Conservation (phyloP, 1,139 yeast species). For the Taphrina wiesneri region DNA sequence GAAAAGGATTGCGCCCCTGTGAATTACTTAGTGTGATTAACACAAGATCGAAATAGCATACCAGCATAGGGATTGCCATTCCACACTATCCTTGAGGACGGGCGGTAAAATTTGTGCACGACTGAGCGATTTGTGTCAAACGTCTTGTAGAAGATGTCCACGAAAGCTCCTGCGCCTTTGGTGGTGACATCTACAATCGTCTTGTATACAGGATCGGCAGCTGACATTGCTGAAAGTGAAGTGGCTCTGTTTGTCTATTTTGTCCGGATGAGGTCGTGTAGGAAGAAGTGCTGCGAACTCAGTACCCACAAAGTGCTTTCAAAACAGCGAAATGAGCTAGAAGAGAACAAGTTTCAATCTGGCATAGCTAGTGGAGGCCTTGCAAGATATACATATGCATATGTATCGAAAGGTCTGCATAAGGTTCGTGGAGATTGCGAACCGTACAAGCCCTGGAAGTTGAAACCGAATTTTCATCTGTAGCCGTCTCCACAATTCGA, state of each 20-base stretch:
- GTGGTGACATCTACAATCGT: slow-evolving; percentile 31
- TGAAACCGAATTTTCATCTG: neutral
- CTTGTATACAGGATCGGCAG: slow-evolving; percentile 21
- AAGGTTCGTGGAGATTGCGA: neutral
- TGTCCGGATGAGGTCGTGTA: too few relatives aligned
- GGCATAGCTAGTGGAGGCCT: too few relatives aligned
- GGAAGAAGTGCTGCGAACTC: neutral
- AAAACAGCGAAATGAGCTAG: too few relatives aligned
- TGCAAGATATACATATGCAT: too few relatives aligned
- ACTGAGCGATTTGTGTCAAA: slow-evolving; percentile 34
- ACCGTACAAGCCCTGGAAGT: neutral
- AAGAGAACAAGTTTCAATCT: too few relatives aligned
- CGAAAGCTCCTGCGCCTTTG: slow-evolving; percentile 35
- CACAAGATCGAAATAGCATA: neutral
- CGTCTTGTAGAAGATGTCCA: slow-evolving; percentile 33
- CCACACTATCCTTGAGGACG: slow-evolving; percentile 35
- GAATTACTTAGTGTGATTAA: neutral
- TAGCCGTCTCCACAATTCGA: neutral
- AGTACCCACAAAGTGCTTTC: neutral
- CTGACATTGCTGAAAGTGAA: too few relatives aligned
- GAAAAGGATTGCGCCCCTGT: slow-evolving; percentile 16
- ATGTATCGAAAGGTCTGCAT: neutral
- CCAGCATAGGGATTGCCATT: slow-evolving; percentile 34
- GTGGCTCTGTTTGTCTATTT: too few relatives aligned
- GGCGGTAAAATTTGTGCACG: slow-evolving; percentile 34